phyloP scores from a whole-genome alignment of 2,329 filamentous ascomycete species.

The Diaporthe capsici region DNA sequence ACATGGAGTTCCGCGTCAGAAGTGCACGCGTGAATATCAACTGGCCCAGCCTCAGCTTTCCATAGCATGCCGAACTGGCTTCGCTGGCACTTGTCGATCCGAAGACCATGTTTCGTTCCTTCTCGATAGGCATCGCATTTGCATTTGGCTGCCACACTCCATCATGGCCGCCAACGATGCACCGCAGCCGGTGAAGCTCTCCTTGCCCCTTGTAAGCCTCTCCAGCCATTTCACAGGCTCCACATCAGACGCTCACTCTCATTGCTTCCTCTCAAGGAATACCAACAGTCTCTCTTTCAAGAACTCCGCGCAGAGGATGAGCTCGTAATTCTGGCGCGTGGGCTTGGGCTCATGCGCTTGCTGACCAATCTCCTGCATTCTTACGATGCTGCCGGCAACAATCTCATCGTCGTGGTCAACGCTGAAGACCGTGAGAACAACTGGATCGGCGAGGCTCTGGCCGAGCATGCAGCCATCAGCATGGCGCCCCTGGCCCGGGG shows the following conservation, averaged over 20 bases:
- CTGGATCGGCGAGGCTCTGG: slow-evolving; percentile 96
- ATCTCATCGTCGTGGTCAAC: slow-evolving; percentile 88
- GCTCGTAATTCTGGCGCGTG: slow-evolving; percentile 90
- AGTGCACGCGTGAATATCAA: background rate
- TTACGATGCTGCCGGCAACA: slow-evolving; percentile 96
- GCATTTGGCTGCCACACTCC: slow-evolving; percentile 26
- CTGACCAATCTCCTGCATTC: slow-evolving; percentile 97
- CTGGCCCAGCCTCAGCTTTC: background rate
- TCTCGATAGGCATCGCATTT: background rate
- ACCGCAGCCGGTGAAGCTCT: slow-evolving; percentile 82
- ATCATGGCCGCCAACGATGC: slow-evolving; percentile 42
- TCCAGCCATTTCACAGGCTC: slow-evolving; percentile 13
- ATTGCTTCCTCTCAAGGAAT: slow-evolving; percentile 68
- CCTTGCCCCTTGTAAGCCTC: slow-evolving; percentile 75
- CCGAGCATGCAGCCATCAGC: slow-evolving; percentile 94
- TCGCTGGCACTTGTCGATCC: slow-evolving; percentile 1
- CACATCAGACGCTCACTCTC: slow-evolving; percentile 40
- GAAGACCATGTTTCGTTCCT: slow-evolving; percentile 35
- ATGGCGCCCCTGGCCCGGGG: slow-evolving; percentile 85
- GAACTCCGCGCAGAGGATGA: slow-evolving; percentile 93
- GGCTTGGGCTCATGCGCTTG: slow-evolving; percentile 90
- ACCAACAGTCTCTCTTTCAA: slow-evolving; percentile 95
- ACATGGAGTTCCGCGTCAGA: slow-evolving; percentile 17
- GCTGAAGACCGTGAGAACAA: slow-evolving; percentile 94
- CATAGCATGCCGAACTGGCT: background rate